phyloP scores from a whole-genome alignment of 2,329 filamentous ascomycete species.

The Emericellopsis atlantica region DNA sequence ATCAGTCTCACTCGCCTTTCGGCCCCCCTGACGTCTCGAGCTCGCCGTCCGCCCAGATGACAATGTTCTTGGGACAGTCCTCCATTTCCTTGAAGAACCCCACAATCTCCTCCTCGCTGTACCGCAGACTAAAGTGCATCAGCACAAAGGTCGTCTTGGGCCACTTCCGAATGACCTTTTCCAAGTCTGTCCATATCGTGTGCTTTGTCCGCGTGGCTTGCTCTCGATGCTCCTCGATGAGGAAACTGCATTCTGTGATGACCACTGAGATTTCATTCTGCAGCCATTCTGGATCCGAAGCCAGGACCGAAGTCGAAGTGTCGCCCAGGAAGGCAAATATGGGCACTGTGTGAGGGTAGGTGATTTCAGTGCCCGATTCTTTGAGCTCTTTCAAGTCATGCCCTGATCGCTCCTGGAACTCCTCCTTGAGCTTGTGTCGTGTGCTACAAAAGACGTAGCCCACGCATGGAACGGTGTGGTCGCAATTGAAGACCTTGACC shows the following conservation, averaged over 20 bases:
- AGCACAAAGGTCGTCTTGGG: conserved; percentile 29
- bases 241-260: conserved; percentile 36
- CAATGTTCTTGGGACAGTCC: conserved; percentile 27
- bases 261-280: conserved; percentile 26
- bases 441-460: conserved; percentile 31
- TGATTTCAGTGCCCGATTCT: conserved; percentile 23
- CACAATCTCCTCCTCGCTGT: conserved; percentile 24
- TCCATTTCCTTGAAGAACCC: conserved; percentile 26
- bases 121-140: conserved; percentile 33
- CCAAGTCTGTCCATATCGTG: conserved; percentile 31
- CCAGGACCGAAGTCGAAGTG: conserved; percentile 26
- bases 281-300: conserved; percentile 25
- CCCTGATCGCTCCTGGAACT: conserved; percentile 21
- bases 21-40: conserved; percentile 3
- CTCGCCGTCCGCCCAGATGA: conserved; percentile 32
- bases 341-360: conserved; percentile 21
- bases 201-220: conserved; percentile 34
- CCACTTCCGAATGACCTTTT: conserved; percentile 28
- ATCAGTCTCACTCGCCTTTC: not conserved
- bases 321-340: conserved; percentile 36
- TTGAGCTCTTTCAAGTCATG: conserved; percentile 23
- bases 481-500: conserved; percentile 29
- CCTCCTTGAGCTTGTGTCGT: conserved; percentile 22
- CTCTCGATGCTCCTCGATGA: conserved; percentile 25
- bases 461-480: conserved; percentile 32